Evolutionary conservation across 331 rosid genomes (phyloP), one percentile per base, ranked within the genome.

Genomic region (Rhamnella rubrinervis): DNA sequence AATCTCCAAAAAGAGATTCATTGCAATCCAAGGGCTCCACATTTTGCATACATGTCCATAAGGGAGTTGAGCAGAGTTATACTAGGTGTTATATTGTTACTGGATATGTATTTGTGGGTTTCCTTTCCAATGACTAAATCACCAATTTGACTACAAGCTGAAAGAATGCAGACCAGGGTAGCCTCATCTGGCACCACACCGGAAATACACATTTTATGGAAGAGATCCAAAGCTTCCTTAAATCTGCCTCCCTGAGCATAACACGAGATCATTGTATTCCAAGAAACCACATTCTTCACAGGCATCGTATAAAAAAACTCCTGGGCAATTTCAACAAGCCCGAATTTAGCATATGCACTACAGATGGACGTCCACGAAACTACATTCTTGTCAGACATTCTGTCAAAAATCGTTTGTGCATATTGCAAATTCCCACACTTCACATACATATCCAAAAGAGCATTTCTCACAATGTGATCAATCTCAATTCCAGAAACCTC

Each of bases 31-130:
- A 83, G 84, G 56, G 85, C 84, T 14, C 97, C 93, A 0, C 89
- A 88, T 77, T 91, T 91, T 9, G 89, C 89, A 58, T 86, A 88
- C 92, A 91, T 88, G 77, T 86, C 92, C n/a, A 81, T 21, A 17
- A 91, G 81, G 70, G 95, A 78, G 39, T 88, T 88, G 25, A 15
- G 77, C 64, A 88, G 87, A 13, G 82, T 76, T 49, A 78, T 75
- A 65, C 80, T 74, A 44, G 67, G 19, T 53, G 56, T 47, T 21
- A 86, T 65, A 62, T 63, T 64, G 61, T 80, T 70, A 52, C 65
- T 75, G 60, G 70, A 41, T 12, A 83, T 75, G 76, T 79, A 78
- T 66, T 1, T 16, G 63, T 89, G 91, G 20, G 72, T 63, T 77
- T 83, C 73, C 74, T 75, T 80, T 60, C 97, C 97, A 78, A 72